Evolutionary conservation across 805 yeast species (phyloP).

Genomic region (Maudiozyma barnettii): DNA sequence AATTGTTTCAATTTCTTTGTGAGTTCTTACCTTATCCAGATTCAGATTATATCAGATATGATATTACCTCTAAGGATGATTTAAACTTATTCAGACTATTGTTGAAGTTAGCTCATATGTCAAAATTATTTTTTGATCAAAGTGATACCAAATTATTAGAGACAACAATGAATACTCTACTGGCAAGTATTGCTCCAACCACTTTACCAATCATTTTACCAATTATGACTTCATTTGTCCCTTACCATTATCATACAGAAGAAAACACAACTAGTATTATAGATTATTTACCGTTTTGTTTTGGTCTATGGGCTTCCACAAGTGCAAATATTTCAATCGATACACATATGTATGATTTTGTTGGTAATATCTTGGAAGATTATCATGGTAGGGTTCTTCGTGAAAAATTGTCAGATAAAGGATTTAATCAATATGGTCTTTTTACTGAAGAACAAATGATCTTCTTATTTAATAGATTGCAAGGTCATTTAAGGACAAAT

Average conservation of each 20-base stretch:
- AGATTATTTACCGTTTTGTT: conserved; percentile 55
- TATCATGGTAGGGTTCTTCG: conserved; percentile 29
- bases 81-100: conserved; percentile 41
- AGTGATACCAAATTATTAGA: conserved; percentile 33
- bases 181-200: conserved; percentile 43
- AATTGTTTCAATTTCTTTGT: conserved; percentile 25
- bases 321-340: conserved; percentile 45
- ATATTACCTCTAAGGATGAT: conserved; percentile 30
- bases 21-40: conserved; percentile 40
- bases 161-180: conserved; percentile 39
- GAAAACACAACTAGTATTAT: conserved; percentile 38
- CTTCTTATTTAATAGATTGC: conserved; percentile 47
- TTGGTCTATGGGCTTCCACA: conserved; percentile 61
- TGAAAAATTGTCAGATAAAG: conserved; percentile 16
- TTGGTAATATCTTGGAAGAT: conserved; percentile 50
- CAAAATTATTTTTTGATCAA: conserved; percentile 45
- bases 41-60: conserved; percentile 36
- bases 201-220: conserved; percentile 45
- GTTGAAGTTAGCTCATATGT: conserved; percentile 42
- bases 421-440: conserved; percentile 50
- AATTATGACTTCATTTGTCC: conserved; percentile 47
- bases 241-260: conserved; percentile 28
- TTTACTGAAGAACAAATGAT: conserved; percentile 55
- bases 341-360: conserved; percentile 51
- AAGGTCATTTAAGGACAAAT: conserved; percentile 32